A percentile compares a stretch with the other conserved stretches of the same genome.
These are phyloP conservation scores for Lophiostoma macrostomum DNA, from an alignment of 495 filamentous ascomycete species.

Conservation along the genomic window DNA sequence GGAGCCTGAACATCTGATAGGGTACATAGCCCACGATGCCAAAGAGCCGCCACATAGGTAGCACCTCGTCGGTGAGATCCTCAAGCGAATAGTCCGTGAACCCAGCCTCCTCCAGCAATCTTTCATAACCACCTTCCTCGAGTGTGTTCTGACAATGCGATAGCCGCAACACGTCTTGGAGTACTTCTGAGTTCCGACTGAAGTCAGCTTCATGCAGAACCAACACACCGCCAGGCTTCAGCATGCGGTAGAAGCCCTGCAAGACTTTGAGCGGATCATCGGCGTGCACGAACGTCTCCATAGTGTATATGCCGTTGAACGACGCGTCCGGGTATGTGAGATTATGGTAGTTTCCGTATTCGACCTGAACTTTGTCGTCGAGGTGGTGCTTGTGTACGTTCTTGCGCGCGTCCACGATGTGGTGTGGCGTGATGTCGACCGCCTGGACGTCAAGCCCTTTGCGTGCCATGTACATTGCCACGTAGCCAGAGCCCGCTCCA, in stretches of 20 bases:
- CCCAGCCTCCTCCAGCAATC: slow-evolving; percentile 50
- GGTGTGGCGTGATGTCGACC: slow-evolving; percentile 54
- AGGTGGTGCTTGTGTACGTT: slow-evolving; percentile 45
- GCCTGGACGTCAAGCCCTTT: slow-evolving; percentile 43
- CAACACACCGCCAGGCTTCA: slow-evolving; percentile 50
- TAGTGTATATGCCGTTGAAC: slow-evolving; percentile 57
- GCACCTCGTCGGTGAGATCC: slow-evolving; percentile 51
- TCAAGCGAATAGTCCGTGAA: slow-evolving; percentile 49
- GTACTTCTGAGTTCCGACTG: slow-evolving; percentile 35
- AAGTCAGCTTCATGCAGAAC: slow-evolving; percentile 53
- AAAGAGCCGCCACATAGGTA: slow-evolving; percentile 53
- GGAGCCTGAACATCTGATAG: slow-evolving; percentile 48
- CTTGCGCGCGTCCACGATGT: slow-evolving; percentile 46
- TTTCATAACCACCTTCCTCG: slow-evolving; percentile 31
- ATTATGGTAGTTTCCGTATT: slow-evolving; percentile 54
- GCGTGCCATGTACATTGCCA: slow-evolving; percentile 28
- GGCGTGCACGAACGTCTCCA: slow-evolving; percentile 60
- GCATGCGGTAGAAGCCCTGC: slow-evolving; percentile 48
- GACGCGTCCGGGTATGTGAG: slow-evolving; percentile 41
- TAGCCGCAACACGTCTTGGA: slow-evolving; percentile 23
- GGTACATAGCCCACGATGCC: slow-evolving; percentile 52
- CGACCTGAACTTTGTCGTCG: slow-evolving; percentile 41
- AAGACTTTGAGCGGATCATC: slow-evolving; percentile 50
- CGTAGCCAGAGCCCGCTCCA: slow-evolving; percentile 22
- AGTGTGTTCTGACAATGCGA: slow-evolving; percentile 36